These are phyloP conservation scores for Cymbidium sinense DNA, from an alignment of 106 monocot species.

Conservation along the genomic window DNA sequence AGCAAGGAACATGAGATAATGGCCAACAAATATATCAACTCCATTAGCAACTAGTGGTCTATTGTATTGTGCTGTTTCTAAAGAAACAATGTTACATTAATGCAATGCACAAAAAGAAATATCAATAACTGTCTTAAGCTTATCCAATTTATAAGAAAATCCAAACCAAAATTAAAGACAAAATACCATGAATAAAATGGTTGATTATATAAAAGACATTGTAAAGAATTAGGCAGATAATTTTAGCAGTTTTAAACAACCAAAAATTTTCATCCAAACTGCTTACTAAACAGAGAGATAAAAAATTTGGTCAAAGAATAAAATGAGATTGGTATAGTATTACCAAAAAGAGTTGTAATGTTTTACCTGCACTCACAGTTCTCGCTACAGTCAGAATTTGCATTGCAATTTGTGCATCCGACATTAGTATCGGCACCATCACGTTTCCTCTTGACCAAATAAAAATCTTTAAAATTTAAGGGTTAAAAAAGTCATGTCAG, in stretches of 20 bases:
- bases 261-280: neutral
- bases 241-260: neutral
- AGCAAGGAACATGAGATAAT: neutral
- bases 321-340: neutral
- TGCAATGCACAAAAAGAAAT: neutral
- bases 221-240: neutral
- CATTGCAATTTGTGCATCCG: conserved; percentile 67
- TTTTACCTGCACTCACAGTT: conserved; percentile 94
- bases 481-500: conserved; percentile 17
- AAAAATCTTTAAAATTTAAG: conserved; percentile 43
- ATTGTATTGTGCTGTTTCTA: neutral
- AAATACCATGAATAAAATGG: neutral
- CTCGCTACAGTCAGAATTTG: conserved; percentile 52
- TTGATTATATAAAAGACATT: neutral
- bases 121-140: neutral
- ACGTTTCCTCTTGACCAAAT: conserved; percentile 79
- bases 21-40: neutral
- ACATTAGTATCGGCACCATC: conserved; percentile 38
- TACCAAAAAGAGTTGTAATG: neutral
- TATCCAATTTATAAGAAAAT: conserved; percentile 5
- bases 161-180: neutral
- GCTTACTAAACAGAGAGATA: neutral
- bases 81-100: neutral
- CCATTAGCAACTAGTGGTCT: neutral
- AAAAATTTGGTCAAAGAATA: neutral